Evolutionary conservation across 345 rosid genomes (phyloP), one percentile per base, ranked within the genome.

Genomic region (Jatropha curcas): DNA sequence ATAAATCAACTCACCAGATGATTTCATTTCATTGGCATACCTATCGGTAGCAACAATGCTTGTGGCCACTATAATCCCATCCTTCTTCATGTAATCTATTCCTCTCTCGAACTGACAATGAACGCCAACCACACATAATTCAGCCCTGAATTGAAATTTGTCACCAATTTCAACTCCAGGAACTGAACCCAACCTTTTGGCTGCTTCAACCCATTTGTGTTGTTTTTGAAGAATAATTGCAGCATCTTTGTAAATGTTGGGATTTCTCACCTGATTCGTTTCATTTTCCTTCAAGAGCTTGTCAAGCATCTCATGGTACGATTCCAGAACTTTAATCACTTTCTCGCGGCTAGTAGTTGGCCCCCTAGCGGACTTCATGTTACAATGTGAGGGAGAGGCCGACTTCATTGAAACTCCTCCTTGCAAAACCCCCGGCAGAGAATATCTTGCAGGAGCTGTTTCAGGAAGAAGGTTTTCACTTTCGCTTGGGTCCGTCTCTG

Each of bases 1-100:
- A 46, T 83, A 83, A 37, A 78, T 48, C 39, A 83, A 25, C 17
- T 25, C 75, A 61, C 61, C 70, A 31, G 55, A 41, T 4, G 69
- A 75, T 19, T 28, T 20, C 28, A 37, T 30, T 9, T 51, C 12
- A 69, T 72, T 73, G 41, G 34, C 28, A 45, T 83, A 83, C 0
- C 80, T 78, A 17, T 55, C 30, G 6, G 76, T 65, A 0, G 63
- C 77, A 19, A 83, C 78, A 65, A 83, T 50, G 37, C 84, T 80
- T 1, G 76, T 62, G 2, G 86, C 84, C 22, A 76, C 7, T 16
- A 43, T 2, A 28, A 7, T 37, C 19, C 75, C 78, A 19, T 66
- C 45, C 35, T 7, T 12, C 12, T 30, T 64, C 50, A 72, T 41
- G 24, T 57, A 83, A 77, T 80, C 86, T 16, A 80, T 81, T 8